Base-by-base conservation (phyloP, 2,329 filamentous ascomycete genomes). In the Verticillium klebahnii region DNA sequence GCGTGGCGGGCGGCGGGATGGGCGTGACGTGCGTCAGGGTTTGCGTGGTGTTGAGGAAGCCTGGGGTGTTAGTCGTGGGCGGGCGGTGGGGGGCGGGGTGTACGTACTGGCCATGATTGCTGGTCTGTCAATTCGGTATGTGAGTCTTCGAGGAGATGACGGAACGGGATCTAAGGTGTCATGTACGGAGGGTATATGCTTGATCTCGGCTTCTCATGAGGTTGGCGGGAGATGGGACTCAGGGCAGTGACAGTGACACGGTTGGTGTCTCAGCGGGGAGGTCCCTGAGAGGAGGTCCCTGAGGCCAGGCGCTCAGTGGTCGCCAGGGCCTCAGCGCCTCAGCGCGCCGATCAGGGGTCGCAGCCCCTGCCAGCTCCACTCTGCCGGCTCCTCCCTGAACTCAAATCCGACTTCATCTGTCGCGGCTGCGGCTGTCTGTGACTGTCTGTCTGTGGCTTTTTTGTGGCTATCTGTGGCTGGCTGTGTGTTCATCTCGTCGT, bases 11-110 rank as follows among this genome's bases (percentile, higher is more conserved):
- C 2, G 69, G 63, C 0, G 82, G 81, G 61, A 85, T 71, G 59
- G 73, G 66, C 34, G 80, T 78, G 40, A 69, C 68, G 70, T 84
- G 80, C 59, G 70, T 67, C 19, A 85, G 61, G 36, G 71, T 74
- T 34, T 75, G 74, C 6, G 76, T 78, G 40, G 76, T 77, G 64
- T 72, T 79, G 68, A 85, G 74, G 74, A 84, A 70, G 40, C 69
- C 71, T 73, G 32, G 7, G 19, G 15, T 19, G 29, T 57, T 6
- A 45, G 19, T 14, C 57, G 29, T 52, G 19, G 11, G n/a, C 8
- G 39, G 15, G 19, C 19, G 8, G 6, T 52, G 45, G 12, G 11
- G 40, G 19, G 11, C 5, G 23, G 19, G 23, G 45, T 7, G 25
- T 3, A 52, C 45, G 45, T 25, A 52, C 45, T 52, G 5, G 39